phyloP scores from a whole-genome alignment of 352 stramenopile species.

The Phytopythium sindhum region DNA sequence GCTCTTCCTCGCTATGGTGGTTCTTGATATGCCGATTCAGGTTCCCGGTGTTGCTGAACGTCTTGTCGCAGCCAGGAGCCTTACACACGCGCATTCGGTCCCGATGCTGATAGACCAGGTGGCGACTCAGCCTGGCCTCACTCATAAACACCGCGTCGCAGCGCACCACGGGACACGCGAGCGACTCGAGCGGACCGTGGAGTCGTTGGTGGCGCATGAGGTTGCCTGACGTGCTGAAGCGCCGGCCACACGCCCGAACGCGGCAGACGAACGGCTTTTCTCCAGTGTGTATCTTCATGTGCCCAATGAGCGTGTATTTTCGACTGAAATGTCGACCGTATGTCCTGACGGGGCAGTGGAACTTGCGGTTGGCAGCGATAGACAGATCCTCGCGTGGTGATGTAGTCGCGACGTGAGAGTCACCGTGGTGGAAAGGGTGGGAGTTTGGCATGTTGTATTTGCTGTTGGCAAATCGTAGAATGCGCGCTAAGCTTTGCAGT shows the following conservation, averaged over 20 bases:
- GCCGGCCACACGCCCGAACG: constrained; percentile 28
- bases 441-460: not conserved
- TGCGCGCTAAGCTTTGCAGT: not conserved
- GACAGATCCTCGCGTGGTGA: too few species aligned
- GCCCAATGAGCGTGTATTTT: constrained; percentile 55
- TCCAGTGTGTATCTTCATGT: constrained; percentile 60
- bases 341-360: constrained; percentile 18
- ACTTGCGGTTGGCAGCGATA: not conserved
- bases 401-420: too few species aligned
- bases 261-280: constrained; percentile 48
- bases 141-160: constrained; percentile 33
- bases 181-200: constrained; percentile 32
- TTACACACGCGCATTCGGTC: constrained; percentile 20
- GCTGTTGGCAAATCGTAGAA: not conserved
- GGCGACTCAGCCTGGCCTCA: constrained; percentile 36
- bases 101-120: constrained; percentile 43
- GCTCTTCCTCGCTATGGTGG: constrained; percentile 17
- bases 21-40: constrained; percentile 47
- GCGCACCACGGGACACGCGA: constrained; percentile 23
- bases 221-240: constrained; percentile 61
- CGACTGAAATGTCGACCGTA: constrained; percentile 35
- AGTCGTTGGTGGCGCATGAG: constrained; percentile 53
- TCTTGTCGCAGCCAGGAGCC: constrained; percentile 37
- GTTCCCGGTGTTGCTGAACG: constrained; percentile 60
- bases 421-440: too few species aligned